Evolutionary conservation across 352 stramenopile species (phyloP), one percentile per base, ranked within the genome.

Genomic region (Phytopythium mirpurense): DNA sequence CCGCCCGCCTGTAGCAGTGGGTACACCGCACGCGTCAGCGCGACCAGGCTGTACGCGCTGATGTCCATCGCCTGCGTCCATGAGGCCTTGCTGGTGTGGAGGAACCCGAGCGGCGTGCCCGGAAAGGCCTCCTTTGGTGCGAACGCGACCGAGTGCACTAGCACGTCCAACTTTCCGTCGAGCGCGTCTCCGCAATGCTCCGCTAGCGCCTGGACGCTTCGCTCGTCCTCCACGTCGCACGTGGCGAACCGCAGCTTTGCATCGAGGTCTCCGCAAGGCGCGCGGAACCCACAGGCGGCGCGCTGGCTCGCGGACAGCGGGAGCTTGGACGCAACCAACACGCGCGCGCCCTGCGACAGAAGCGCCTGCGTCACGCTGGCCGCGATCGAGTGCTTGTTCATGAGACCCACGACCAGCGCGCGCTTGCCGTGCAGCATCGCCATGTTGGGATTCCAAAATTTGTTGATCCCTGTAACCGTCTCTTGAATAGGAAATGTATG

Each of bases 61-160:
- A 96, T 62, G 54, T 94, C 77, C 47, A 96, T 72, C 11, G 90
- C 85, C 40, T 90, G 63, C 18, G 68, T 60, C 81, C 88, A 98
- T 31, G 74, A 78, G 38, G 51, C 40, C n/a, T 49, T 62, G 0
- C 62, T 56, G 8, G 58, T 70, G 21, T 78, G 56, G 31, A 95
- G 52, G n/a, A 94, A 67, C 50, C 77, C 77, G 23, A 4, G 23
- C 43, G 43, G 43, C 21, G 47, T 58, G 7, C 64, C 56, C 11
- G 83, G 65, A 41, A 96, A 88, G 27, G 86, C 81, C 44, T 92
- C 74, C 9, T 66, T 65, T 31, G 87, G 76, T 10, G 87, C 90
- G 63, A 93, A 96, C 16, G 91, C 91, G 11, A 97, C 78, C n/a
- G 83, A 95, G 67, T 98, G 91, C 54, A 97, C 79, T 9, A 97